Evolutionary conservation across 2,329 filamentous ascomycete species (phyloP).

Genomic region (Macrophomina tecta): DNA sequence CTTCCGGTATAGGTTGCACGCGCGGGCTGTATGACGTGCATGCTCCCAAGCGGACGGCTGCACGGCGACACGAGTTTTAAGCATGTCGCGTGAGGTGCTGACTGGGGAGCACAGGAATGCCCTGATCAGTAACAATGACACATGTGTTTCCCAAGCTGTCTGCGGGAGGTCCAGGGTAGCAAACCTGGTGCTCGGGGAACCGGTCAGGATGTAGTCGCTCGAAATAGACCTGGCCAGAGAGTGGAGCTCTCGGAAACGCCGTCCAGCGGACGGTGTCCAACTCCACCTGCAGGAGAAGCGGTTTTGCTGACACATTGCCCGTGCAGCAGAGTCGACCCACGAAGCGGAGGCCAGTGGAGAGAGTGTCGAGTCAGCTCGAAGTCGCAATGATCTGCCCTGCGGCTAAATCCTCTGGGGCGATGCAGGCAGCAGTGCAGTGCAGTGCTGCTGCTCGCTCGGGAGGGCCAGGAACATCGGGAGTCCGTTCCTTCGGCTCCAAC

Average conservation of each 20-base stretch:
- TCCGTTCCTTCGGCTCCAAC: constrained; percentile 11
- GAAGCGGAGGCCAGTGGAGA: background rate
- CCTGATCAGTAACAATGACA: background rate
- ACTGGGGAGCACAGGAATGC: background rate
- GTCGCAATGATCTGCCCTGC: constrained; percentile 1
- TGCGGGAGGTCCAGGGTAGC: background rate
- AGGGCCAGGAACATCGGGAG: constrained; percentile 5
- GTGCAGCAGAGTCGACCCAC: too few species aligned
- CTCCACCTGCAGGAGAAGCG: background rate
- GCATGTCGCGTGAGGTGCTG: constrained; percentile 12
- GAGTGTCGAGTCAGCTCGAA: background rate
- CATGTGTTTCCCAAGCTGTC: background rate
- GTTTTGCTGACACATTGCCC: background rate
- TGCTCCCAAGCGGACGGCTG: background rate
- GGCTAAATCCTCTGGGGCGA: constrained; percentile 10
- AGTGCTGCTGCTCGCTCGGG: background rate
- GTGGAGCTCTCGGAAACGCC: background rate
- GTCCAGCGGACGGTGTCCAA: background rate
- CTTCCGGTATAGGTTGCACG: background rate
- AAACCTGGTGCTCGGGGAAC: constrained; percentile 13
- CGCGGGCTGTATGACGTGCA: background rate
- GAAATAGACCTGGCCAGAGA: constrained; percentile 6
- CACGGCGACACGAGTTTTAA: background rate
- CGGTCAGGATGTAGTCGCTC: background rate
- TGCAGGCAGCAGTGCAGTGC: constrained; percentile 2